phyloP scores from a whole-genome alignment of 352 stramenopile genomes.

The Elongisporangium anandrum region DNA sequence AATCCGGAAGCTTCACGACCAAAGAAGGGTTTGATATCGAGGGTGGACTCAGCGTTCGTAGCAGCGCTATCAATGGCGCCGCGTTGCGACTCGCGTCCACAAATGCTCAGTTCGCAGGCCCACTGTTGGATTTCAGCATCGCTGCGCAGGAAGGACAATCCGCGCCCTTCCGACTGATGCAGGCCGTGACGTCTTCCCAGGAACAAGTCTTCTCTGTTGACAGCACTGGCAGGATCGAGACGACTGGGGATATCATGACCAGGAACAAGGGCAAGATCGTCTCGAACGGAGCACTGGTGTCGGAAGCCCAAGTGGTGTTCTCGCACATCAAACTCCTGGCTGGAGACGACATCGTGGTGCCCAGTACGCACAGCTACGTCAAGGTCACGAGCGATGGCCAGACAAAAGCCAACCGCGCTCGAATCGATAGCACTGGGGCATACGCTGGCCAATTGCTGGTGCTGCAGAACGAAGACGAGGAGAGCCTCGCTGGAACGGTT shows the following conservation, averaged over 20 bases:
- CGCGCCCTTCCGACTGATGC: slow-evolving; percentile 44
- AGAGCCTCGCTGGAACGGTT: slow-evolving; percentile 41
- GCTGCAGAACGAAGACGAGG: slow-evolving; percentile 71
- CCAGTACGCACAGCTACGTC: slow-evolving; percentile 65
- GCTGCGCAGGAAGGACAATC: slow-evolving; percentile 14
- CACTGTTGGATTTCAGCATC: slow-evolving; percentile 44
- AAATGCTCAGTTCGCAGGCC: slow-evolving; percentile 45
- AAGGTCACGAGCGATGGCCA: slow-evolving; percentile 53
- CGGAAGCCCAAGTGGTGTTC: slow-evolving; percentile 49
- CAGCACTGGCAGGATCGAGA: slow-evolving; percentile 39
- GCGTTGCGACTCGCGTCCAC: slow-evolving; percentile 37
- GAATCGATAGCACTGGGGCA: slow-evolving; percentile 36
- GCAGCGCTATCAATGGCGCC: slow-evolving; percentile 33
- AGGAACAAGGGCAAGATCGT: slow-evolving; percentile 38
- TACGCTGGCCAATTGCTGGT: slow-evolving; percentile 62
- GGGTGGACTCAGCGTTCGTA: slow-evolving; percentile 50
- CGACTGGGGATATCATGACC: slow-evolving; percentile 44
- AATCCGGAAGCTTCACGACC: slow-evolving; percentile 43
- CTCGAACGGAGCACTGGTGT: slow-evolving; percentile 45
- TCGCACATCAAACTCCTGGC: slow-evolving; percentile 34
- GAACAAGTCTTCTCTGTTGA: slow-evolving; percentile 36
- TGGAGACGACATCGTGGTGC: slow-evolving; percentile 32
- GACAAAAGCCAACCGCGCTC: slow-evolving; percentile 18
- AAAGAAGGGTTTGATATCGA: slow-evolving; percentile 53
- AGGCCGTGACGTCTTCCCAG: slow-evolving; percentile 19